Evolutionary conservation across 208 protist species (phyloP).

Genomic region (Trypanosoma avium): DNA sequence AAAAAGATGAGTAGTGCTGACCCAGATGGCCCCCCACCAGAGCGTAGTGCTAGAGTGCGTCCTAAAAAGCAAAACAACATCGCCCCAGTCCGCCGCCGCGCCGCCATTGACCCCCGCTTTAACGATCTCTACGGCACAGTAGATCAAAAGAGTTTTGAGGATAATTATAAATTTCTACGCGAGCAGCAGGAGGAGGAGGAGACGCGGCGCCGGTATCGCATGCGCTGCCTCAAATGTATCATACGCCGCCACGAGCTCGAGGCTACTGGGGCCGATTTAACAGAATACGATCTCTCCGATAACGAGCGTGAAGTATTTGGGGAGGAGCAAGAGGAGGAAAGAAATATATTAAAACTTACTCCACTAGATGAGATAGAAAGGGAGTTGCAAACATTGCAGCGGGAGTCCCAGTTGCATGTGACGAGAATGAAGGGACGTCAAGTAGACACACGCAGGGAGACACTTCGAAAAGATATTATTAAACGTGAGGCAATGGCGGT

Average conservation of each 20-base stretch:
- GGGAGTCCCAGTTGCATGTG: constrained; percentile 64
- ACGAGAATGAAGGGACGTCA: constrained; percentile 40
- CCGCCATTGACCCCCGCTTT: constrained; percentile 76
- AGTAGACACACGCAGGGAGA: constrained; percentile 38
- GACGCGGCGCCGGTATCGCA: constrained; percentile 56
- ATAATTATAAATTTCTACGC: constrained; percentile 80
- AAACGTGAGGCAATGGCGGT: constrained; percentile 74
- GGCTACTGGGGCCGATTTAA: constrained; percentile 55
- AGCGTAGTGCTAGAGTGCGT: constrained; percentile 54
- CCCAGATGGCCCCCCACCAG: constrained; percentile 73
- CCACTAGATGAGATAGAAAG: constrained; percentile 43
- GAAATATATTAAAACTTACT: constrained; percentile 52
- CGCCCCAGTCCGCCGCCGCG: constrained; percentile 5
- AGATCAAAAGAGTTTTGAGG: constrained; percentile 54
- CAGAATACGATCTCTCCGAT: constrained; percentile 84
- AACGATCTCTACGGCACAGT: constrained; percentile 59
- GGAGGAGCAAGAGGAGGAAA: constrained; percentile 62
- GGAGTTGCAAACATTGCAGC: constrained; percentile 71
- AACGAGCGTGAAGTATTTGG: constrained; percentile 76
- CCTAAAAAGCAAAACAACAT: constrained; percentile 23
- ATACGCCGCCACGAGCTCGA: constrained; percentile 72
- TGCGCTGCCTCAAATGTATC: constrained; percentile 64
- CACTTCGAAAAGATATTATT: constrained; percentile 54
- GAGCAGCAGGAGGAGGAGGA: constrained; percentile 78
- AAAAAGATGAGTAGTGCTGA: constrained; percentile 17